phyloP scores from a whole-genome alignment of 2,329 filamentous ascomycete genomes.

The Aspergillus fijiensis region DNA sequence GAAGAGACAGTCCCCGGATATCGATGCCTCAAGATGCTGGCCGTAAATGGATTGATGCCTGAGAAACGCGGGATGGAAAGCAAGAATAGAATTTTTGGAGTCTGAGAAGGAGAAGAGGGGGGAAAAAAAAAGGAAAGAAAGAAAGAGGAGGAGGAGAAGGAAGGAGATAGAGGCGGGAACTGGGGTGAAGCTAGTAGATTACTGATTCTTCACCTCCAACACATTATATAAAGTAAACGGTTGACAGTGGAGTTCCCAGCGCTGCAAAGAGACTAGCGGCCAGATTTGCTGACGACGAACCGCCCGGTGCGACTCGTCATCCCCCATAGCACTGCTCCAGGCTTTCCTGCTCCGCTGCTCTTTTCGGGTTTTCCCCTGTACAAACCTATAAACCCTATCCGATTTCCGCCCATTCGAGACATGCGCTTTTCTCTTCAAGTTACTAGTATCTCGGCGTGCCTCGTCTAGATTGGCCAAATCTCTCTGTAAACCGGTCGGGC shows the following conservation, averaged over 20 bases:
- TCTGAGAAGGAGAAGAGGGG: background rate
- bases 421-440: background rate
- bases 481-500: background rate
- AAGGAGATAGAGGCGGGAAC: background rate
- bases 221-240: background rate
- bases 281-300: constrained; percentile 12
- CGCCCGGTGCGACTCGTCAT: constrained; percentile 6
- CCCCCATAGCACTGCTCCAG: background rate
- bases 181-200: background rate
- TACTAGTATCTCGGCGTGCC: constrained; percentile 9
- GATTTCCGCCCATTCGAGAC: background rate
- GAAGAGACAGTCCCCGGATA: constrained; percentile 11
- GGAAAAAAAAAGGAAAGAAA: constrained; percentile 1
- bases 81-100: background rate
- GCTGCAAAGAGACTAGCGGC: background rate
- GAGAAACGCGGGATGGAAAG: background rate
- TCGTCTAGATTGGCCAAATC: constrained; percentile 10
- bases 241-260: background rate
- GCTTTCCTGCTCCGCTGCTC: too few relatives aligned
- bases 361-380: background rate
- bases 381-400: too few relatives aligned
- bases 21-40: constrained; percentile 13
- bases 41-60: constrained; percentile 1
- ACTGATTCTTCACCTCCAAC: background rate
- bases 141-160: background rate